phyloP scores from a whole-genome alignment of 169 alveolate genomes.

The Toxoplasma gondii region DNA sequence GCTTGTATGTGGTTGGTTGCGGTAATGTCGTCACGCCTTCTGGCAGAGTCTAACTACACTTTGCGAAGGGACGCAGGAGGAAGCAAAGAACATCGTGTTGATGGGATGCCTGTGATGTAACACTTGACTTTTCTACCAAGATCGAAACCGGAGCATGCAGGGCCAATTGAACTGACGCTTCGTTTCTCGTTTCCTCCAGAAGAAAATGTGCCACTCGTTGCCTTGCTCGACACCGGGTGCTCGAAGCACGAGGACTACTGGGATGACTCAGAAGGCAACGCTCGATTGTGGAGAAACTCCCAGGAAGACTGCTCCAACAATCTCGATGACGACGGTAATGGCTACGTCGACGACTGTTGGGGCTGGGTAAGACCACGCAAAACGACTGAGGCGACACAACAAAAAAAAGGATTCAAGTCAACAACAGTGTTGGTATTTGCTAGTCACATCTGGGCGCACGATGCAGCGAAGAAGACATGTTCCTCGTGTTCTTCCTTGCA shows the following conservation, averaged over 20 bases:
- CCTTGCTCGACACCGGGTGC: slow-evolving; percentile 71
- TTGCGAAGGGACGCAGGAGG: no score
- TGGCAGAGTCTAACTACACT: no score
- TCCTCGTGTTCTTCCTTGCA: no score
- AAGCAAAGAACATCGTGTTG: no score
- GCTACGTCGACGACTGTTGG: slow-evolving; percentile 79
- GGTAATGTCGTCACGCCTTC: no score
- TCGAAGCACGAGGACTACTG: slow-evolving; percentile 73
- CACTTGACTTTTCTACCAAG: no score
- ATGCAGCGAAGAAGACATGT: no score
- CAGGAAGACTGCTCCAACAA: slow-evolving; percentile 71
- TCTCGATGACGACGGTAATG: slow-evolving; percentile 75
- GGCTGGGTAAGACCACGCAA: slow-evolving; percentile 75
- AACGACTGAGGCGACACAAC: no score
- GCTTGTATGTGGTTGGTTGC: no score
- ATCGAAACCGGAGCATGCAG: no score
- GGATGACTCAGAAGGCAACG: slow-evolving; percentile 43
- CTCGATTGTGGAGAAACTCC: slow-evolving; percentile 74
- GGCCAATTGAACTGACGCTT: not conserved
- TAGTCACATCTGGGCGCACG: no score
- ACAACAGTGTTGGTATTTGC: not conserved
- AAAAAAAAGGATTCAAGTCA: not conserved
- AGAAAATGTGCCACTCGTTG: slow-evolving; percentile 38
- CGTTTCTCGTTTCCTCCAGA: not conserved
- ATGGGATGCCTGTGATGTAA: no score